phyloP scores from a whole-genome alignment of 352 stramenopile genomes.

The Phytopythium delawarense region DNA sequence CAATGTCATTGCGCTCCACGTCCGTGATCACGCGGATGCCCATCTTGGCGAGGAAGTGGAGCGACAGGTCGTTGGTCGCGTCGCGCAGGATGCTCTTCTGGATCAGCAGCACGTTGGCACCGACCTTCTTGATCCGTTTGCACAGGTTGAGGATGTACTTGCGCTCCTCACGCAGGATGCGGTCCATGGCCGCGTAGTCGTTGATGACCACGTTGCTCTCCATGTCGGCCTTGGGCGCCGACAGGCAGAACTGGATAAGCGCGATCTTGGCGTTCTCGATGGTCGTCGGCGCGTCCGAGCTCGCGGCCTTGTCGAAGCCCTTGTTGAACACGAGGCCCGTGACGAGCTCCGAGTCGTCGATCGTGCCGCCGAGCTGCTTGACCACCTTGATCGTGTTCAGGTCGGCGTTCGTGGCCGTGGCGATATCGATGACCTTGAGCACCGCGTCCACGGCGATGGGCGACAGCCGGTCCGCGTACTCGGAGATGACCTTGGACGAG shows the following conservation, averaged over 20 bases:
- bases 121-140: constrained; percentile 99
- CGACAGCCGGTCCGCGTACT: constrained; percentile 96
- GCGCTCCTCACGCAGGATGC: constrained; percentile 97
- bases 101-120: constrained; percentile 99
- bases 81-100: constrained; percentile 99
- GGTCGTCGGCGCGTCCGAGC: constrained; percentile 36
- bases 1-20: constrained; percentile 97
- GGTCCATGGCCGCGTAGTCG: constrained; percentile 99
- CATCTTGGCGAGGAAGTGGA: constrained; percentile 99
- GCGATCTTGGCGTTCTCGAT: constrained; percentile 99
- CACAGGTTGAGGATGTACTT: constrained; percentile 98
- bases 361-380: constrained; percentile 97
- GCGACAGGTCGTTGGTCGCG: constrained; percentile 98
- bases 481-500: constrained; percentile 96
- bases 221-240: constrained; percentile 99
- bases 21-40: constrained; percentile 99
- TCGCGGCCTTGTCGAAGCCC: constrained; percentile 84
- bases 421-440: constrained; percentile 94
- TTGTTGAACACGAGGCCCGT: constrained; percentile 98
- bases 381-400: constrained; percentile 98
- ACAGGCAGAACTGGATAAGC: constrained; percentile 99
- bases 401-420: constrained; percentile 95
- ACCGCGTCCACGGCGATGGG: constrained; percentile 99
- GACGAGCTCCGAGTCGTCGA: constrained; percentile 99
- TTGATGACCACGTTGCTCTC: constrained; percentile 99